Base-by-base conservation (phyloP, 306 rosid genomes). In the Parietaria judaica region DNA sequence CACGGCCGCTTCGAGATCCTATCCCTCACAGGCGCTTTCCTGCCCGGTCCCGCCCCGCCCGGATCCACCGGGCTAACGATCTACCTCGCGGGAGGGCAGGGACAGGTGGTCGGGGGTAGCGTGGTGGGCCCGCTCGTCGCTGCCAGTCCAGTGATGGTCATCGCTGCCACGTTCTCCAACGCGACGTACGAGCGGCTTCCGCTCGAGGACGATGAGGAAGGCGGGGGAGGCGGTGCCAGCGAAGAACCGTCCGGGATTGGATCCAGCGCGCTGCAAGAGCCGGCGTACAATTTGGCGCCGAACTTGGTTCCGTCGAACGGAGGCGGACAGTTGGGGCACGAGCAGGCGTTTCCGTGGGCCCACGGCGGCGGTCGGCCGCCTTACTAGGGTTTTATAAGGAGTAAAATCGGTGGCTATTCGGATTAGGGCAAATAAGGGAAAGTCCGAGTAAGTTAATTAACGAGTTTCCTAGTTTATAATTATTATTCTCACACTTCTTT, bases 1-100 rank as follows among this genome's bases (percentile, higher is more conserved):
- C 95, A 77, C 0, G 97, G 97, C 14, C 79, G 89, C 7, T 89
- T 80, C n/a, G 92, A 86, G 79, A 86, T 89, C 37, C 80, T 89
- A 1, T 86, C 92, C 0, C 57, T 89, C 8, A 82, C 87, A 0
- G 97, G 95, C 1, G 81, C 95, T 0, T 79, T 89, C 12, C 59
- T 89, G 4, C 95, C 95, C 0, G 95, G 89, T 5, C 95, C 89
- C 0, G 76, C 95, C 0, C 82, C 81, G 0, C 88, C 85, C 0
- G 96, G 91, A 0, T 78, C 95, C 0, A 83, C 85, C 0, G 95
- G 91, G 0, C 70, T 89, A 16, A 89, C 95, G 10, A 76, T 89
- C n/a, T 89, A 83, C 66, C 81, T 89, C 0, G 73, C 97, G 0
- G 85, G 95, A 3, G 95, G 85, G 3, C 95, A 89, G 11, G 96